phyloP scores from a whole-genome alignment of 2,329 filamentous ascomycete species.

The Eutypa lata region DNA sequence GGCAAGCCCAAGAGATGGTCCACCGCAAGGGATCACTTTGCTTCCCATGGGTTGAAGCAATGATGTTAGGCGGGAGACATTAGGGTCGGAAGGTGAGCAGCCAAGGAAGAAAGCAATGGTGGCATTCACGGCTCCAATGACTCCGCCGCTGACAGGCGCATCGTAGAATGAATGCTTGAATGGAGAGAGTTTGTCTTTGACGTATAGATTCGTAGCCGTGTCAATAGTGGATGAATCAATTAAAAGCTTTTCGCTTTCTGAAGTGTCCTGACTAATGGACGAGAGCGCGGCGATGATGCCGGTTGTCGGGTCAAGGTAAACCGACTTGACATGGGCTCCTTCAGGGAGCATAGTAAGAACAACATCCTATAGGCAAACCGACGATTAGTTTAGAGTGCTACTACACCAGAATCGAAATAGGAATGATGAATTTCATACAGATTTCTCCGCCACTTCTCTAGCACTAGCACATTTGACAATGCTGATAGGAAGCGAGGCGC shows the following conservation, averaged over 20 bases:
- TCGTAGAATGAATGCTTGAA: conserved; percentile 28
- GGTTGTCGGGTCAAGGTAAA: conserved; percentile 45
- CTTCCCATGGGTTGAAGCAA: conserved; percentile 51
- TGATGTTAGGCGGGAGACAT: conserved; percentile 38
- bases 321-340: conserved; percentile 64
- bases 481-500: conserved; percentile 33
- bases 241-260: conserved; percentile 43
- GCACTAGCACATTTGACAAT: conserved; percentile 38
- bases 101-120: conserved; percentile 37
- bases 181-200: conserved; percentile 13
- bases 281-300: conserved; percentile 43
- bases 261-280: no score
- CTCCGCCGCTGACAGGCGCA: conserved; percentile 33
- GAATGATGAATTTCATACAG: conserved; percentile 32
- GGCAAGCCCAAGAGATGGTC: conserved; percentile 51
- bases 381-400: not conserved
- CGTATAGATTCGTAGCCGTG: conserved; percentile 44
- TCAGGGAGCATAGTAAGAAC: conserved; percentile 69
- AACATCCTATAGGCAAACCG: conserved; percentile 47
- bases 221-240: conserved; percentile 75
- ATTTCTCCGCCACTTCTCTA: conserved; percentile 46
- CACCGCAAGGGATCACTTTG: conserved; percentile 53
- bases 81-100: conserved; percentile 25
- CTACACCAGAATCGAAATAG: not conserved
- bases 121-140: conserved; percentile 28